Evolutionary conservation across 129 eudicot genomes (phyloP).

Genomic region (Tagetes erecta): DNA sequence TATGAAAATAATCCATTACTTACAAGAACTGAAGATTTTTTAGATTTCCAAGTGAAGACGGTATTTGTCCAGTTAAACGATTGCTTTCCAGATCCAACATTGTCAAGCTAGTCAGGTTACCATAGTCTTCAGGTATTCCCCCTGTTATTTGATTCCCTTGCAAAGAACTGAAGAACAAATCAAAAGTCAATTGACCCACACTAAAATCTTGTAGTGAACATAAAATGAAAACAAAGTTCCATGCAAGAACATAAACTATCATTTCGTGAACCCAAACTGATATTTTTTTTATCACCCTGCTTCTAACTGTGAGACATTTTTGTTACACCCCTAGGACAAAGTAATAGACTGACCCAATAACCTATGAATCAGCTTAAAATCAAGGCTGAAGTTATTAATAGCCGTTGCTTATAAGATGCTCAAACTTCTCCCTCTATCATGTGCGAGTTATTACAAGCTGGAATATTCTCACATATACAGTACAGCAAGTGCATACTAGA

Average conservation of each 20-base stretch:
- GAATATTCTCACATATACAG: background rate
- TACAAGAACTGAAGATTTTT: conserved; percentile 72
- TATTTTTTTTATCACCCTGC: background rate
- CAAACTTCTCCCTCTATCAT: background rate
- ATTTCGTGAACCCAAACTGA: background rate
- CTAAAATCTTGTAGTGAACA: background rate
- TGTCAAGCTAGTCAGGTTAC: conserved; percentile 72
- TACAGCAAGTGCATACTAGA: background rate
- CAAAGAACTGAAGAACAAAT: conserved; percentile 49
- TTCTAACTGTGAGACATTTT: conserved; percentile 9
- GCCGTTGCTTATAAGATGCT: background rate
- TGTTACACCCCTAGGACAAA: background rate
- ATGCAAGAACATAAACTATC: background rate
- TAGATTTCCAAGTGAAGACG: conserved; percentile 86
- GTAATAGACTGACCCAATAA: background rate
- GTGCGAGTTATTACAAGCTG: background rate
- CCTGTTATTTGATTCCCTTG: conserved; percentile 90
- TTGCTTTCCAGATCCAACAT: conserved; percentile 80
- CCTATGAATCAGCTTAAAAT: background rate
- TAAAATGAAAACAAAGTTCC: background rate
- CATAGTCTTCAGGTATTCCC: conserved; percentile 77
- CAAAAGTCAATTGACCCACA: background rate
- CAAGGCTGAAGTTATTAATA: background rate
- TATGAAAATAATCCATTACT: conserved; percentile 29
- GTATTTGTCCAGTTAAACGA: conserved; percentile 79